Evolutionary conservation across 225 moss, liverwort and hornwort genomes (phyloP), one percentile per base, ranked within the genome.

Genomic region (Lunularia cruciata): DNA sequence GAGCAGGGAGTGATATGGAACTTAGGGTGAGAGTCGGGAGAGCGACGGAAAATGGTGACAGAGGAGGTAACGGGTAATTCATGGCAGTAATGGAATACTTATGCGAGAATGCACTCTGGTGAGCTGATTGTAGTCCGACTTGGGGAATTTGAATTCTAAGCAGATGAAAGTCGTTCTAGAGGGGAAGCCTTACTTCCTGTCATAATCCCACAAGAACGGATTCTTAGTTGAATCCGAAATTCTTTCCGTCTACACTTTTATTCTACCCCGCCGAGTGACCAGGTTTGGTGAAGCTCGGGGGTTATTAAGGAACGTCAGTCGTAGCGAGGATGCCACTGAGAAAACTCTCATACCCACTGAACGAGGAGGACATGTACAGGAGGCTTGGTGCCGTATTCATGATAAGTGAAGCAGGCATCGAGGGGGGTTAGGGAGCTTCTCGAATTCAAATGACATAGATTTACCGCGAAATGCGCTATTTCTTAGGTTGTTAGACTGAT

Each of bases 351-450:
- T 66, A 26, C 74, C 65, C 64, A 79, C 45, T 43, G 32, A 58
- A 58, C 70, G 70, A 66, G 74, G 70, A 71, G 45, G 60, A 71
- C 45, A 68, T 47, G 30, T 77, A 57, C 27, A 20, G 52, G 28
- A 56, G 45, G 26, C 47, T 70, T 26, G 30, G 36, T 40, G 30
- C 48, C 3, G 57, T 43, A 16, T 69, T 54, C 27, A 65, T 72
- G 40, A 47, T 58, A 37, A 42, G 70, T 33, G 32, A 58, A 65
- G 73, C 69, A 69, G 69, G 74, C 42, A 67, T 65, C 26, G 74
- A 79, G 65, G 79, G 70, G 22, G 74, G 79, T 42, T 75, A 71
- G 59, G 9, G 46, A 71, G 66, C 28, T 61, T 45, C 38, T 33
- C 5, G 32, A 22, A 12, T 37, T n/a, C 26, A 15, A 37, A 26